Conservation (phyloP, 2,329 filamentous ascomycete species). For the Penicillium sp. region DNA sequence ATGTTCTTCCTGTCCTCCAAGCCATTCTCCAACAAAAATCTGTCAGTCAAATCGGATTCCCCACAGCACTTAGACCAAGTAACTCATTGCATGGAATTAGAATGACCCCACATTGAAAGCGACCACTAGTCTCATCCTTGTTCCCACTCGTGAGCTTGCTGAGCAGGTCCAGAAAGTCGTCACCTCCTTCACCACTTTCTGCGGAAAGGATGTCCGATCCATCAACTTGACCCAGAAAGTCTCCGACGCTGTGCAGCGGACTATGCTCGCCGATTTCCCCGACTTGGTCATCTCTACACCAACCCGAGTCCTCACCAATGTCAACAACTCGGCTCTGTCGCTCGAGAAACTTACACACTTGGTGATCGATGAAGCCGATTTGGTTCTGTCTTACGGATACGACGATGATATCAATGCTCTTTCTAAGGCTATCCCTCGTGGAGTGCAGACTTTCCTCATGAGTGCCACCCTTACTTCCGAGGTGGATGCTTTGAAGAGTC, state of each 20-base stretch:
- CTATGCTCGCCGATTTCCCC: constrained; percentile 79
- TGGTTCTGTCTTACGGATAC: constrained; percentile 92
- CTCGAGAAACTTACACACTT: constrained; percentile 72
- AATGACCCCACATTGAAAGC: constrained; percentile 40
- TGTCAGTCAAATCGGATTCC: constrained; percentile 40
- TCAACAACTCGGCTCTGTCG: constrained; percentile 70
- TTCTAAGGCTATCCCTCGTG: constrained; percentile 74
- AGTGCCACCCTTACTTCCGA: constrained; percentile 89
- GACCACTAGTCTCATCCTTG: constrained; percentile 81
- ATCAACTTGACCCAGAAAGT: constrained; percentile 90
- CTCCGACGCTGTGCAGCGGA: constrained; percentile 82
- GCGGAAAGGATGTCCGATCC: constrained; percentile 76
- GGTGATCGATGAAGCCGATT: constrained; percentile 90
- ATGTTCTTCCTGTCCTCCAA: constrained; percentile 85
- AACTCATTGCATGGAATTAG: constrained; percentile 19
- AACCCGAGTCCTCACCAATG: constrained; percentile 74
- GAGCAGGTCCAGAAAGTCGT: constrained; percentile 83
- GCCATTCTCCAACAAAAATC: constrained; percentile 77
- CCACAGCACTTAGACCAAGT: background rate
- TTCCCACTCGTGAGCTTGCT: constrained; percentile 91
- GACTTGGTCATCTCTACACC: constrained; percentile 92
- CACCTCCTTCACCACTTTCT: constrained; percentile 75
- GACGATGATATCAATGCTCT: constrained; percentile 84
- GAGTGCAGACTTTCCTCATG: constrained; percentile 88
- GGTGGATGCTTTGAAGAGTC: constrained; percentile 76